A percentile compares a stretch with the other conserved stretches of the same genome.
Conservation (phyloP, 2,329 filamentous ascomycete genomes). For the Ascochyta koolunga region DNA sequence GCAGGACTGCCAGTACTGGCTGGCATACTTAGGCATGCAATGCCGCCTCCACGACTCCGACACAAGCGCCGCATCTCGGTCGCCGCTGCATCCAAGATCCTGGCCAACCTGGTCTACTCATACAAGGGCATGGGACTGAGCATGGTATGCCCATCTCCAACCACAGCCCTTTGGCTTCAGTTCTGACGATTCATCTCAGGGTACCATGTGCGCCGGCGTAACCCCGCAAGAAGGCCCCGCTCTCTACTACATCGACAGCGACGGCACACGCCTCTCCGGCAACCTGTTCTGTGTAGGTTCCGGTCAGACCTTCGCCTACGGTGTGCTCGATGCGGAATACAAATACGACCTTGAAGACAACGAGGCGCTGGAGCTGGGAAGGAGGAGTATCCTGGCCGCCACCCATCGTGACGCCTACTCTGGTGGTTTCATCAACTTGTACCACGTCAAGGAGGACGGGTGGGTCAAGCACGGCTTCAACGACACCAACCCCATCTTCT, state of each 20-base stretch:
- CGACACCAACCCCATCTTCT: conserved; percentile 99
- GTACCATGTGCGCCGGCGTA: conserved; percentile 98
- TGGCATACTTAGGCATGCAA: conserved; percentile 98
- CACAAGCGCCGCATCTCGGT: conserved; percentile 99
- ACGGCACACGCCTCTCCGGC: conserved; percentile 88
- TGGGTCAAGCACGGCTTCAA: conserved; percentile 99
- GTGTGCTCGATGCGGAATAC: conserved; percentile 96
- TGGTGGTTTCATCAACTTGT: conserved; percentile 97
- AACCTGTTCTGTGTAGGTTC: conserved; percentile 99
- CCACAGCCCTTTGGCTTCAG: not conserved
- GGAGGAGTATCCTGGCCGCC: conserved; percentile 90
- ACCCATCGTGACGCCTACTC: conserved; percentile 99
- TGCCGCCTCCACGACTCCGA: conserved; percentile 98
- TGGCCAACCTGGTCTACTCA: conserved; percentile 95
- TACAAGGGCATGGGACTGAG: conserved; percentile 99
- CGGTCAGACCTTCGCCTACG: conserved; percentile 98
- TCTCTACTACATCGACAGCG: conserved; percentile 98
- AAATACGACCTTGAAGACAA: conserved; percentile 84
- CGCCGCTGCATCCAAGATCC: conserved; percentile 95
- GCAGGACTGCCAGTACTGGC: conserved; percentile 98
- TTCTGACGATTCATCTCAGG: conserved; percentile 49
- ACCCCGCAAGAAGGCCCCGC: conserved; percentile 94
- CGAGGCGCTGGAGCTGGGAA: conserved; percentile 88
- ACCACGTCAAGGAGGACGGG: conserved; percentile 98
- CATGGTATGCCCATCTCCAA: conserved; percentile 62